Evolutionary conservation across 495 filamentous ascomycete species (phyloP), one percentile per base, ranked within the genome.

Genomic region (Cairneyella variabilis): DNA sequence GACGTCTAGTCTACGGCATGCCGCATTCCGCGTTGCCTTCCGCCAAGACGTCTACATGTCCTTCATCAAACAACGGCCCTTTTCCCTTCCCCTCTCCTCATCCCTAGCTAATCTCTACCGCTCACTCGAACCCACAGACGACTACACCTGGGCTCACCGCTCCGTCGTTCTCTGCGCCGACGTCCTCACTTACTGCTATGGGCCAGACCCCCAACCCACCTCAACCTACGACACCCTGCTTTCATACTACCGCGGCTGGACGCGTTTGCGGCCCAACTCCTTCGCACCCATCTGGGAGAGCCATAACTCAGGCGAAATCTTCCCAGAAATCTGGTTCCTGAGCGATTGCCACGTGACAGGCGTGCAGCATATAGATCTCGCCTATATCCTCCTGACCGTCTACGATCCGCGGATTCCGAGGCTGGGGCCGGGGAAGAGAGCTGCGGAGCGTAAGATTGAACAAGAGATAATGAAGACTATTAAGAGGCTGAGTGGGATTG

Each of bases 301-400:
- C 18, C 4, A 34, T 10, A 21, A n/a, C 26, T 36, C 21, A 23
- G 60, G 57, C 3, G 49, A 69, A 39, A 48, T 69, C 12, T 74
- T 70, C 36, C 73, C 73, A 0, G 66, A 70, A 23, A 32, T 71
- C 8, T 71, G 71, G 68, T 67, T 70, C 34, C 39, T 76, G 11
- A 61, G 61, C 20, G 64, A 69, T 43, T 67, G 63, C 37, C 66
- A 72, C 37, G 66, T 69, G 6, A 64, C 66, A 2, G 73, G 64
- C 0, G 48, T 68, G 16, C 69, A 70, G 26, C 66, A 71, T 44
- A 54, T 68, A 8, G 66, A 70, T 26, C 63, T 75, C 11, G 64
- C 69, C 1, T 61, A 64, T 5, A 69, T 76, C 25, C 54, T 76
- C 25, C 64, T 76, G n/a, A 53, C 61, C 0, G 67, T 70, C 12